Conservation (phyloP, 2,329 filamentous ascomycete genomes). For the Botrytis medusae region DNA sequence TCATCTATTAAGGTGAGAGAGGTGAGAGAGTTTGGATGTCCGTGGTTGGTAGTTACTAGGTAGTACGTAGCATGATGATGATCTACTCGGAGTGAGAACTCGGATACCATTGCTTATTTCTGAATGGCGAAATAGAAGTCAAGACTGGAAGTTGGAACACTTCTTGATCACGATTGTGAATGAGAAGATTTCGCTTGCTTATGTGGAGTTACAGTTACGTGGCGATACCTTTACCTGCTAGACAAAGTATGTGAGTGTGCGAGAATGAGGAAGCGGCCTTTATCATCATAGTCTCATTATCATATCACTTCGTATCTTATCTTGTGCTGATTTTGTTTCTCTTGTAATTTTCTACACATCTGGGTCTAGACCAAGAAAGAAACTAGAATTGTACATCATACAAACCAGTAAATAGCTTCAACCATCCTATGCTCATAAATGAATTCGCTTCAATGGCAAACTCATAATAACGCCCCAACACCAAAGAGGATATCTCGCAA, state of each 20-base stretch:
- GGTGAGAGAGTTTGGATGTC: not conserved
- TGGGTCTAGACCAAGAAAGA: not conserved
- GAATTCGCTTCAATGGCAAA: not conserved
- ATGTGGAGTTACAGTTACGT: not conserved
- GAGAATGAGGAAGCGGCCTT: not conserved
- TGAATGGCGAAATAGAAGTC: not conserved
- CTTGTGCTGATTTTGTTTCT: not conserved
- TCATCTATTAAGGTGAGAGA: not conserved
- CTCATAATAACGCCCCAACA: not conserved
- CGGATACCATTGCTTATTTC: not conserved
- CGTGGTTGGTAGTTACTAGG: not conserved
- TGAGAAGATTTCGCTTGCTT: not conserved
- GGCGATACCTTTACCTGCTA: not conserved
- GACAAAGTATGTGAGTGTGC: not conserved
- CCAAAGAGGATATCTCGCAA: conserved; percentile 1
- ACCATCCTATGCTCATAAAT: not conserved
- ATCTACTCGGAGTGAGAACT: not conserved
- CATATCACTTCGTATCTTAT: not conserved
- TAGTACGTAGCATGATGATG: not conserved
- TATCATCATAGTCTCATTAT: not conserved
- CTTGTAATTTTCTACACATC: not conserved
- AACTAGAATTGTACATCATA: not conserved
- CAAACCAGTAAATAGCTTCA: not conserved
- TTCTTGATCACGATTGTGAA: not conserved
- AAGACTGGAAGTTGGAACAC: not conserved